Percentiles rank a stretch among this genome's conserved stretches.
Evolutionary conservation across 208 protist genomes (phyloP).

Genomic region (Leishmania martiniquensis): DNA sequence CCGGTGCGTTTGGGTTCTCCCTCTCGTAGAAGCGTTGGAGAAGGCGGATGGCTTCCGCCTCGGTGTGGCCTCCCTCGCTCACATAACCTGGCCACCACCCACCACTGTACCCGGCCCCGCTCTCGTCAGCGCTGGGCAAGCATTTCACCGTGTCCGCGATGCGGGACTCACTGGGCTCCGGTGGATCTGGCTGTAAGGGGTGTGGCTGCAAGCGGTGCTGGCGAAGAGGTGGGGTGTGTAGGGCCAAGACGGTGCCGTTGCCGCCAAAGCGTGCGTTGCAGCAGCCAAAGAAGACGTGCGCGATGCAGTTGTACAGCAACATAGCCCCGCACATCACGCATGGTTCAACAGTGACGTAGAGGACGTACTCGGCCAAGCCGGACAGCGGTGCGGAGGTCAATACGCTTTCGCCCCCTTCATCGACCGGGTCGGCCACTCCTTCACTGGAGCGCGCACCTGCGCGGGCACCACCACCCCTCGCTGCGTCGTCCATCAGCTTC

Average conservation of each 20-base stretch:
- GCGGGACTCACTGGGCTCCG: neutral
- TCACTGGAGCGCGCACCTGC: neutral
- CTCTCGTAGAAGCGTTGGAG: slow-evolving; percentile 83
- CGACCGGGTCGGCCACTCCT: neutral
- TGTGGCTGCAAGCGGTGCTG: neutral
- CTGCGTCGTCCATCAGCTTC: slow-evolving; percentile 27
- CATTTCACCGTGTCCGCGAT: neutral
- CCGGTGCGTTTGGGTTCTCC: slow-evolving; percentile 83
- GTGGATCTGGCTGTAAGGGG: neutral
- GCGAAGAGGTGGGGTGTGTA: slow-evolving; percentile 44
- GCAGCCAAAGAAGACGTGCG: slow-evolving; percentile 91
- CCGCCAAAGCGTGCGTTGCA: slow-evolving; percentile 96
- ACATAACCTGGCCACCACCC: slow-evolving; percentile 41
- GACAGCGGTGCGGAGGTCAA: neutral
- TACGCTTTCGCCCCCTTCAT: neutral
- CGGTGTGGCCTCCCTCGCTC: slow-evolving; percentile 71
- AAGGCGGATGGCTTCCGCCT: slow-evolving; percentile 62
- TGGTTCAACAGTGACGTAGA: slow-evolving; percentile 96
- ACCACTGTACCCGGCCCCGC: too few relatives aligned
- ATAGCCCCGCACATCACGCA: slow-evolving; percentile 96
- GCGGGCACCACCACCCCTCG: neutral
- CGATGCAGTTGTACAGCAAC: slow-evolving; percentile 74
- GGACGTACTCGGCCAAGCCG: slow-evolving; percentile 55
- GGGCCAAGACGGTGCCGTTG: slow-evolving; percentile 85
- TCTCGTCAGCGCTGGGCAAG: neutral